These are phyloP conservation scores for Rheum nobile DNA, from an alignment of 148 eudicot genomes.

Conservation along the genomic window DNA sequence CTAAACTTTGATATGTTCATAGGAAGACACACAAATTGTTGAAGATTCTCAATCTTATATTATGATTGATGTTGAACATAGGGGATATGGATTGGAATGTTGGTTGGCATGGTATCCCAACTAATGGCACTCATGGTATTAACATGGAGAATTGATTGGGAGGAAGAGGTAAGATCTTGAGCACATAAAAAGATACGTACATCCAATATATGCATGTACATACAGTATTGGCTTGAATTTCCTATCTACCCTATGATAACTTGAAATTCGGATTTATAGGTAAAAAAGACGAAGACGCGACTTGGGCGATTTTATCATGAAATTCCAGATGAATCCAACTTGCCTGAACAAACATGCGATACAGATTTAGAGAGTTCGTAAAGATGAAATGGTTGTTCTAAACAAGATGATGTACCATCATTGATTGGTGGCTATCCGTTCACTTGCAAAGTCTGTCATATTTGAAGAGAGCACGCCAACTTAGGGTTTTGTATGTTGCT, in stretches of 20 bases:
- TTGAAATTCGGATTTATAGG: background rate
- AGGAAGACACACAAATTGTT: background rate
- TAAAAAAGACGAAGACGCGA: background rate
- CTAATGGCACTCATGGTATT: background rate
- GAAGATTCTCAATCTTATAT: background rate
- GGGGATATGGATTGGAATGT: conserved; percentile 8
- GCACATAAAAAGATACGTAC: background rate
- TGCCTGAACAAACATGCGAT: background rate
- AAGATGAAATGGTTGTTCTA: no score
- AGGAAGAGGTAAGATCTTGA: background rate
- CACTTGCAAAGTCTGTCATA: no score
- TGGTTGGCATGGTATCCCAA: background rate
- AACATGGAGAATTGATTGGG: conserved; percentile 10
- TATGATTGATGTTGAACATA: background rate
- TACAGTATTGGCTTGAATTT: background rate
- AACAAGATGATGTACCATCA: no score
- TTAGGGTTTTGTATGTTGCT: no score
- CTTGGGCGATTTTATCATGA: background rate
- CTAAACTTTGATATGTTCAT: background rate
- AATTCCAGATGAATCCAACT: background rate
- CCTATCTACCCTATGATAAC: no score
- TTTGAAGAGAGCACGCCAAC: no score
- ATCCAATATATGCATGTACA: background rate
- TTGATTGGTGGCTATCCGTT: no score
- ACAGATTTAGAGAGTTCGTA: no score